phyloP scores from a whole-genome alignment of 129 eudicot genomes.

The Helichrysum umbraculigerum region DNA sequence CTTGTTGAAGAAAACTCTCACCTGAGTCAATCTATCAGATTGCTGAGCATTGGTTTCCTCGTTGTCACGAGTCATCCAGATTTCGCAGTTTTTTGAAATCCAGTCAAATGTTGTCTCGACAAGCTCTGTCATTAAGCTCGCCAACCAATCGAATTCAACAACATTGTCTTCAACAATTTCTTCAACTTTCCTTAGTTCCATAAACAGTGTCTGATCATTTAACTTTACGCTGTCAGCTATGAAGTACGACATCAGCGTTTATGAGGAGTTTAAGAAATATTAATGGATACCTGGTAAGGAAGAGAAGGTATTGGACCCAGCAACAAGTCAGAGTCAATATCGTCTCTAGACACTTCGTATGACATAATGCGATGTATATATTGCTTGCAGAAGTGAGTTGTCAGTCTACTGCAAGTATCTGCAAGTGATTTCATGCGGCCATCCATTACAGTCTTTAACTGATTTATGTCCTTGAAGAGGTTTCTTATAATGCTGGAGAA shows the following conservation, averaged over 20 bases:
- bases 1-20: conserved; percentile 25
- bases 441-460: conserved; percentile 45
- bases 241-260: background rate
- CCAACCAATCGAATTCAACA: conserved; percentile 54
- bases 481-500: conserved; percentile 43
- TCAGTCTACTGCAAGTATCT: conserved; percentile 38
- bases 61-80: conserved; percentile 11
- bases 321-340: conserved; percentile 31
- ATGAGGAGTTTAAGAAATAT: background rate
- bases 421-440: conserved; percentile 32
- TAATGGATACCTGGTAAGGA: conserved; percentile 60
- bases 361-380: conserved; percentile 42
- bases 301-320: conserved; percentile 44
- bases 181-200: conserved; percentile 60
- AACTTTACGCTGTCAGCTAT: conserved; percentile 21
- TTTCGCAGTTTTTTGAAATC: conserved; percentile 40
- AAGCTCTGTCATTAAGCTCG: conserved; percentile 43
- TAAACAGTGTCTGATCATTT: conserved; percentile 56
- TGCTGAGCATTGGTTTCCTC: conserved; percentile 37
- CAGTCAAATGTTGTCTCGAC: conserved; percentile 46
- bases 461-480: conserved; percentile 45
- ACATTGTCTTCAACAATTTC: conserved; percentile 58
- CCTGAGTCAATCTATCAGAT: conserved; percentile 51
- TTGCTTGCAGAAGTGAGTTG: conserved; percentile 43
- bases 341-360: conserved; percentile 22